These are phyloP conservation scores for Saccharomycopsis javanensis DNA, from an alignment of 805 yeast species.

Conservation along the genomic window DNA sequence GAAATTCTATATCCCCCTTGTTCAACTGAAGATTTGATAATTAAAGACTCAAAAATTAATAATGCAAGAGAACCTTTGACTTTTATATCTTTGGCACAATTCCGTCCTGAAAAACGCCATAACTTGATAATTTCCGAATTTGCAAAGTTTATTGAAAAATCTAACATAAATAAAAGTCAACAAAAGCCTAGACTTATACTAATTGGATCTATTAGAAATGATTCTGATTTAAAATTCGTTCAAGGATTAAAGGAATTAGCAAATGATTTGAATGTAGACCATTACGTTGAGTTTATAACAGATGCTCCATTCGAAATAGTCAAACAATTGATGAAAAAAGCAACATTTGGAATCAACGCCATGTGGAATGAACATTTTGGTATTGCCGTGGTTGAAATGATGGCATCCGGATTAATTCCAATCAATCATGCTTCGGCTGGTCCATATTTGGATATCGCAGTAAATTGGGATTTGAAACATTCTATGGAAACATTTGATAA, in stretches of 20 bases:
- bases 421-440: slow-evolving; percentile 94
- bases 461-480: slow-evolving; percentile 35
- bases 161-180: slow-evolving; percentile 10
- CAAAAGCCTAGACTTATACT: slow-evolving; percentile 47
- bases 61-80: slow-evolving; percentile 27
- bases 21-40: slow-evolving; percentile 49
- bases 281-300: slow-evolving; percentile 44
- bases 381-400: slow-evolving; percentile 89
- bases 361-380: slow-evolving; percentile 99
- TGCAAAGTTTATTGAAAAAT: slow-evolving; percentile 36
- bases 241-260: slow-evolving; percentile 37
- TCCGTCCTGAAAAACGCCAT: slow-evolving; percentile 92
- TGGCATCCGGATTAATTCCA: slow-evolving; percentile 80
- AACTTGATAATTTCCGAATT: slow-evolving; percentile 56
- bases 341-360: slow-evolving; percentile 78
- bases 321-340: slow-evolving; percentile 38
- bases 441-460: slow-evolving; percentile 79
- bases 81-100: slow-evolving; percentile 74
- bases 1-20: slow-evolving; percentile 81
- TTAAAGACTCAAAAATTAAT: slow-evolving; percentile 9
- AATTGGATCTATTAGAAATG: slow-evolving; percentile 76
- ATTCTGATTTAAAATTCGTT: slow-evolving; percentile 54
- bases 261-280: slow-evolving; percentile 32
- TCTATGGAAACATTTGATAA: slow-evolving; percentile 24
- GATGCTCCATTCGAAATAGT: slow-evolving; percentile 69